Evolutionary conservation across 441 rosid genomes (phyloP), one percentile per base, ranked within the genome.

Genomic region (Gossypium davidsonii): DNA sequence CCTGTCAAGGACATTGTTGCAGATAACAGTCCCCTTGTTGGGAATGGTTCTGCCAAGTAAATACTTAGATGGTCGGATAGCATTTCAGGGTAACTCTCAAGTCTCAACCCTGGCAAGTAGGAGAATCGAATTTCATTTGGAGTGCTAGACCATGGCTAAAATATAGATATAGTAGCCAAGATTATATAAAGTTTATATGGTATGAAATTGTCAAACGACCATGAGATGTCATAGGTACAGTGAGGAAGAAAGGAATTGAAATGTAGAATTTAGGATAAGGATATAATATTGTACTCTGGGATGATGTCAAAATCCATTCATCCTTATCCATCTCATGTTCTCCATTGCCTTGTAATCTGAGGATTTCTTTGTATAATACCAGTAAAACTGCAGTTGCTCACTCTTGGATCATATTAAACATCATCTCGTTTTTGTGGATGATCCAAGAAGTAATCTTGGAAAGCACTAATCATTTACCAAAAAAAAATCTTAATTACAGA

Each of bases 1-100:
- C 96, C 92, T 4, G 85, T 77, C 21, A 84, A 84, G 17, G 67
- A 86, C 76, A 56, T 86, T 52, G 91, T 87, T 66, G 76, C 78
- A 58, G 87, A 82, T 62, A 82, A 76, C 53, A 28, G 72, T 71
- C 75, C 80, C 0, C 26, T 6, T 12, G 70, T 53, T 14, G 79
- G 79, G 77, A 81, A 76, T 58, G 79, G 72, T 28, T 44, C 71
- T 26, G 75, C 71, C 28, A 67, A 49, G 25, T 67, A 67, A 67
- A 67, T 42, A 15, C 17, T 21, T 0, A 25, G 26, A 46, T 59
- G 75, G 66, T 46, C 20, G 18, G 6, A 51, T 6, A 25, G 53
- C 10, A 58, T 5, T 20, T 31, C 34, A n/a, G 52, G 26, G 9
- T 23, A 28, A 52, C 46, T 39, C 46, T 39, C 12, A 53, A 6